A percentile compares a stretch with the other conserved stretches of the same genome.
These are phyloP conservation scores for Puccinia coronata DNA, from an alignment of 1,284 basidiomycete genomes.

Conservation along the genomic window DNA sequence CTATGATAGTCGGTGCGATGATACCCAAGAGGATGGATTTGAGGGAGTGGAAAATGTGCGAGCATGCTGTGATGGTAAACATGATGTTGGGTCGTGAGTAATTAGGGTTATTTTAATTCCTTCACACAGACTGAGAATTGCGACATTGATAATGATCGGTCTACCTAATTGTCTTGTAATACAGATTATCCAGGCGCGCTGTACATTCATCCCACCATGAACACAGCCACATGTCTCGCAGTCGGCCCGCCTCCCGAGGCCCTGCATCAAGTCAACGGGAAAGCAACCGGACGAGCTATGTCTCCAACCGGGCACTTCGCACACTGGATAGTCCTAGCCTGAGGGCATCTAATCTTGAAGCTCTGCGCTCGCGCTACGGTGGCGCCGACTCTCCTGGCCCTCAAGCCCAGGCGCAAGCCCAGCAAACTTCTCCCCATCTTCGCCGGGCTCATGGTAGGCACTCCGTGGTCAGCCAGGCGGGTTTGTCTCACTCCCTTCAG, in stretches of 20 bases:
- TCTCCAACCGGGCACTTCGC: slow-evolving; percentile 16
- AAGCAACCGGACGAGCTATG: not conserved
- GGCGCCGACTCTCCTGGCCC: slow-evolving; percentile 43
- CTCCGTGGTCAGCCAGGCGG: slow-evolving; percentile 5
- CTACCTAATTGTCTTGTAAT: not conserved
- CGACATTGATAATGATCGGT: no score
- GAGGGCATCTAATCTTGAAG: slow-evolving; percentile 41
- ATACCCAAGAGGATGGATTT: slow-evolving; percentile 73
- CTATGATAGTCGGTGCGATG: slow-evolving; percentile 62
- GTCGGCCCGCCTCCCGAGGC: slow-evolving; percentile 36
- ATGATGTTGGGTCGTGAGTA: slow-evolving; percentile 63
- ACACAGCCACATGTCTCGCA: not conserved
- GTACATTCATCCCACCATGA: slow-evolving; percentile 27
- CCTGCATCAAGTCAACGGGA: not conserved
- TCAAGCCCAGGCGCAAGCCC: slow-evolving; percentile 29
- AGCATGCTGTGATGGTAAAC: slow-evolving; percentile 89
- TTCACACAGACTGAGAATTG: not conserved
- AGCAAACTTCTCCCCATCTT: slow-evolving; percentile 7
- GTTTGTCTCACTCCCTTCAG: not conserved
- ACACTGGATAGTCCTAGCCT: slow-evolving; percentile 36
- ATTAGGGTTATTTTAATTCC: slow-evolving; percentile 49
- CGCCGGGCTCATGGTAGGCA: not conserved
- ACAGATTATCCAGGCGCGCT: slow-evolving; percentile 37
- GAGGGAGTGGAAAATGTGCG: slow-evolving; percentile 90
- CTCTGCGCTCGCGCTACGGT: slow-evolving; percentile 27